Base-by-base conservation (phyloP, 1,284 basidiomycete species). In the Leccinum angustisporum region DNA sequence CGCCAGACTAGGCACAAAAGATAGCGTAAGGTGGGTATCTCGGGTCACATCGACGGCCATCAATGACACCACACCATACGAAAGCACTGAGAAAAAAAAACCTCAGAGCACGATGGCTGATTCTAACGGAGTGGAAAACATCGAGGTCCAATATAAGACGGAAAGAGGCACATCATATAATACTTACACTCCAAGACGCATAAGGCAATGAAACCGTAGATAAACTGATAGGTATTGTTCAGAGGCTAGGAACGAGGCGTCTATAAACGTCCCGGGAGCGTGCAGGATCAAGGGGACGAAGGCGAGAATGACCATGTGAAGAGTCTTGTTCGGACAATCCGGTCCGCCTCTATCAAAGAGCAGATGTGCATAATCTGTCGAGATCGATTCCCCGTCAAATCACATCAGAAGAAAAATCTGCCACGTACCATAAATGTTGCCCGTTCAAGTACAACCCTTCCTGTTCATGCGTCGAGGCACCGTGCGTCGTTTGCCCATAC, bases 371-470 rank as follows among this genome's bases (percentile, higher is more conserved):
- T 52, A 31, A 54, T 54, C 53, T 54, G 11, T 54, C 18, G 7
- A 31, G 27, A 30, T 14, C 27, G 27, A 27, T 27, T 54, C 31
- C 53, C 27, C 31, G 51, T 69, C 30, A 70, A 52, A 7, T 2
- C 27, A 38, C 40, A 9, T 25, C 56, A 25, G 4, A 16, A 2
- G 14, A 9, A 16, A 38, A 14, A 9, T 48, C 11, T 27, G 34
- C 43, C 38, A 67, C 73, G 58, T 21, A 73, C 72, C 70, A 63
- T 73, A 76, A 50, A 73, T 65, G 73, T 38, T 65, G 62, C 14
- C 61, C 67, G 33, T 34, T 58, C 56, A 75, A 33, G 63, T 72
- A 73, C 40, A 72, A 25, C 10, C 62, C 65, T 4, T 65, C 67
- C 21, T 73, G 72, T 7, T 58, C 64, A 18, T 63, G 72, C 64